Base-by-base conservation (phyloP, 2,329 filamentous ascomycete genomes). In the Ceratocystis huliohia region DNA sequence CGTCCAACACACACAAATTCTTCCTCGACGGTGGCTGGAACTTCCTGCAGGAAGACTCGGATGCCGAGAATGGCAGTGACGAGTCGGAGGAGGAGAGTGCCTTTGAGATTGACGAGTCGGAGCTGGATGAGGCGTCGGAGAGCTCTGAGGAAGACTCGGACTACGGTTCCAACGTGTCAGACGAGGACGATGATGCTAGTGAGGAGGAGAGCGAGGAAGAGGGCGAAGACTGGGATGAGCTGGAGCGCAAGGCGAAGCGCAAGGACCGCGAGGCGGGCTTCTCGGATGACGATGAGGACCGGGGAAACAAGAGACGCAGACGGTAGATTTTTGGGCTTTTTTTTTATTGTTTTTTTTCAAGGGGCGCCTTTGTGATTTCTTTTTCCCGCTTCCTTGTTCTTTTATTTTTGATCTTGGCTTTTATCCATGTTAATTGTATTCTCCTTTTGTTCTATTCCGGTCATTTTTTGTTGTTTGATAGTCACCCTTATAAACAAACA, bases 11-110 rank as follows among this genome's bases (percentile, higher is more conserved):
- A 1, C 93, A 99, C 74, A 85, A 88, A 71, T 99, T 99, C 84
- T 99, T 96, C 76, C 84, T 82, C 3, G 93, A 97, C 70, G 94
- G 95, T 41, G 94, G 94, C 59, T 99, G 94, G 94, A 88, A 85
- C 1, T 97, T 99, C 83, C 76, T 99, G 68, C 86, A 87, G 65
- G 87, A 87, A 45, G 93, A 96, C 68, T 91, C 88, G 0, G 94
- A 97, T 73, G 89, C 88, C 15, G 91, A 96, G 70, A 89, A 83
- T 56, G 84, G 79, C 0, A 86, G 85, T 0, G 86, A 88, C 10
- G 88, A 91, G 69, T 89, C 94, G 65, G 66, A 67, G 41, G 89
- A 96, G 73, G 94, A 97, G 76, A 91, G 86, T 2, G 92, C 89
- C 6, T 99, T 96, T 72, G 94, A 97, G 76, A 88, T 96, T 65